Base-by-base conservation (phyloP, 2,329 filamentous ascomycete species). In the Neurospora sp. region DNA sequence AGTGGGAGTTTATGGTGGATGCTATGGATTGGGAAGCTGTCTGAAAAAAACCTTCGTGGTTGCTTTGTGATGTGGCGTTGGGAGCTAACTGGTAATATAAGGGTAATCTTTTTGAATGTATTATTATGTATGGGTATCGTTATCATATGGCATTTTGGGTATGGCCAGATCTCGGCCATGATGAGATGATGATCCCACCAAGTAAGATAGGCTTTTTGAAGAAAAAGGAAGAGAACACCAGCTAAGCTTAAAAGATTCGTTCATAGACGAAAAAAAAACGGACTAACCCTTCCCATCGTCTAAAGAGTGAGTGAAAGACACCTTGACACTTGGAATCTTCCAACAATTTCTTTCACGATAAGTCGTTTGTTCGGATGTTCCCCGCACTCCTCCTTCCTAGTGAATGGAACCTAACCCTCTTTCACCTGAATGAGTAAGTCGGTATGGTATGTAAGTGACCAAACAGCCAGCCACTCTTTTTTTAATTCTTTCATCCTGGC, bases 1-100 rank as follows among this genome's bases (percentile, higher is more conserved):
- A 84, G 70, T 88, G 85, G 84, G 83, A 81, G 36, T 87, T 87
- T 70, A 87, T 88, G 78, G 82, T 86, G 2, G 86, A 88, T 72
- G 85, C 85, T 1, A 88, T 87, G 86, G 86, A 88, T 70, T 87
- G 85, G 85, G 83, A 87, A 75, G 80, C 79, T 8, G 77, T 78
- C 17, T 78, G 70, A 75, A 6, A 6, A 39, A 23, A 43, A 28
- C 43, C 43, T 28, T 52, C 19, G 19, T 3, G 46, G 52, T 28
- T 62, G 23, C 15, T 2, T 15, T 15, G 6, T 36, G 8, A 36
- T 62, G 52, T 36, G 15, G 28, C n/a, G 28, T 0, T 62, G 23
- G 52, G 52, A 36, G 52, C 28, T 36, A 62, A 62, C 52, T 28
- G 52, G 23, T 15, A 5, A 5, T 62, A 62, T 36, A 62, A 28